Evolutionary conservation across 129 eudicot genomes (phyloP), one percentile per base, ranked within the genome.

Genomic region (Flaveria robusta): DNA sequence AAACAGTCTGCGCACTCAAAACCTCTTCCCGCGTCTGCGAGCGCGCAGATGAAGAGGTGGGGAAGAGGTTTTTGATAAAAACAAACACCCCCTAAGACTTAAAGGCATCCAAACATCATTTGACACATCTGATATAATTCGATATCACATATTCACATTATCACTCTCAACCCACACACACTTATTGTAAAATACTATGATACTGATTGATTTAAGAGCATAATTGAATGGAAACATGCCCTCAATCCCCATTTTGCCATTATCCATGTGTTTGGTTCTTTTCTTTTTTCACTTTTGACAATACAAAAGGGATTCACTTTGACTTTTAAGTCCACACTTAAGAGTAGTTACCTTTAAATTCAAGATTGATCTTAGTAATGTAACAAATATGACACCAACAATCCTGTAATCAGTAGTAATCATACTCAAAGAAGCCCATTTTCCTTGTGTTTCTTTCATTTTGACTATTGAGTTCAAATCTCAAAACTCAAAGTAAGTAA

Each of bases 321-420:
- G 55, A 59, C 56, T 23, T 52, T 39, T 8, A 45, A 47, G 42
- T 42, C 22, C 46, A 62, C n/a, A 20, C 5, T 41, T 63, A 1
- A 22, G 22, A 24, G 51, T 34, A 24, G 31, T 29, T 10, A 27
- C 64, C 13, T 68, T 70, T 37, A 3, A 52, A 12, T 67, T 42
- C 56, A 52, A 68, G 58, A 77, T 68, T 68, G 69, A 68, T 55
- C 68, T 15, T 41, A 41, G 51, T 42, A 27, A 39, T 50, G 65
- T 26, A 64, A 64, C 81, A 39, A 37, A 55, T 22, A 42, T 34
- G 24, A 66, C 9, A 50, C 72, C 41, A 71, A 27, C 37, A 56
- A 12, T 70, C 76, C 13, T 19, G 47, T n/a, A 19, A 71, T 19
- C 50, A 37, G n/a, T 9, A 71, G 37, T 13, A 59, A 59, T 59